phyloP scores from a whole-genome alignment of 2,329 filamentous ascomycete genomes.

The Paraphaeosphaeria sporulosa region DNA sequence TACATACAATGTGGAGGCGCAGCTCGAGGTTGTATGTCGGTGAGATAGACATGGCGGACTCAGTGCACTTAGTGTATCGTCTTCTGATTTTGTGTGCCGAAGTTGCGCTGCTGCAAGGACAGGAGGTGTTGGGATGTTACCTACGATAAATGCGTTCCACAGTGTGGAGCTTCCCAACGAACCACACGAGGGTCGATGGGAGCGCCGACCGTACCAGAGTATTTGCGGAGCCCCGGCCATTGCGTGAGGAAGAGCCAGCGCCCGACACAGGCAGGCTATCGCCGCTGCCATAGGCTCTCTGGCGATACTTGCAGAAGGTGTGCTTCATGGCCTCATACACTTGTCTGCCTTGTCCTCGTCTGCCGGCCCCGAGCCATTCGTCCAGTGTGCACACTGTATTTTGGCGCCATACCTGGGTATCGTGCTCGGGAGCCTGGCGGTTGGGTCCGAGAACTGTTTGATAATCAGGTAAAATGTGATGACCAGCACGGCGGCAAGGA shows the following conservation, averaged over 20 bases:
- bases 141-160: too few relatives aligned
- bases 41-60: too few relatives aligned
- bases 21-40: too few relatives aligned
- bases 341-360: constrained; percentile 43
- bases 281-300: constrained; percentile 51
- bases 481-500: constrained; percentile 50
- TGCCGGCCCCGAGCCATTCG: constrained; percentile 44
- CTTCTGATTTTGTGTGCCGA: too few relatives aligned
- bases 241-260: constrained; percentile 42
- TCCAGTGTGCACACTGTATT: constrained; percentile 45
- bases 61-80: too few relatives aligned
- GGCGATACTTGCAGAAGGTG: constrained; percentile 50
- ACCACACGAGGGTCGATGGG: too few relatives aligned
- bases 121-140: too few relatives aligned
- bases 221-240: constrained; percentile 52
- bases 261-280: constrained; percentile 51
- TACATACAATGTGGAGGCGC: too few relatives aligned
- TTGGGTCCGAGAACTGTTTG: constrained; percentile 46
- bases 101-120: too few relatives aligned
- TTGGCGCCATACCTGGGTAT: constrained; percentile 29
- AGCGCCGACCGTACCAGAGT: constrained; percentile 51
- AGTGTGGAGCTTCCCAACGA: too few relatives aligned
- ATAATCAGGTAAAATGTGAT: constrained; percentile 51
- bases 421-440: constrained; percentile 25
- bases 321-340: constrained; percentile 51